Percentiles rank a stretch among this genome's conserved stretches.
These are phyloP conservation scores for Hymenoscyphus linearis DNA, from an alignment of 2,329 filamentous ascomycete species.

Conservation along the genomic window DNA sequence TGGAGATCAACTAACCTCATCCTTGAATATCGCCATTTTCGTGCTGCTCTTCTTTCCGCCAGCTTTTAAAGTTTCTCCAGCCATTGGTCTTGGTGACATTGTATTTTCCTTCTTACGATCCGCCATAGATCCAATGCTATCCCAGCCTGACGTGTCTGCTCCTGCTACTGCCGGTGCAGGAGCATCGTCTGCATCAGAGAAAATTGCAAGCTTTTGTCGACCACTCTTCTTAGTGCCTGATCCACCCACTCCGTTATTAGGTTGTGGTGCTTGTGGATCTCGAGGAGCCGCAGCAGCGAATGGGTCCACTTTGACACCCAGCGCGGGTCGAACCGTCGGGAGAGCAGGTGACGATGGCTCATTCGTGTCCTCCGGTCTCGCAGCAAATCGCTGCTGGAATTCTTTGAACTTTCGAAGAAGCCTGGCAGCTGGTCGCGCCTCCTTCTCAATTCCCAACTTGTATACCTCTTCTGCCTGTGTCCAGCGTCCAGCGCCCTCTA, in stretches of 20 bases:
- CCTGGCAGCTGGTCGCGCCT: slow-evolving; percentile 76
- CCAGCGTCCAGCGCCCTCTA: slow-evolving; percentile 81
- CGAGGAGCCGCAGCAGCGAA: slow-evolving; percentile 54
- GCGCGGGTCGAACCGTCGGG: slow-evolving; percentile 72
- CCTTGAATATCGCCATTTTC: slow-evolving; percentile 92
- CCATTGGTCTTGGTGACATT: slow-evolving; percentile 83
- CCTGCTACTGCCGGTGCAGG: slow-evolving; percentile 49
- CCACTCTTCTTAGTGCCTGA: slow-evolving; percentile 54
- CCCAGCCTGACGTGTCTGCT: slow-evolving; percentile 70
- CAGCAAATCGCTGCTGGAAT: slow-evolving; percentile 76
- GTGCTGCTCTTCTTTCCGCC: slow-evolving; percentile 74
- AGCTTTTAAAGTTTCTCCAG: slow-evolving; percentile 81
- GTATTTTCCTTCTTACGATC: slow-evolving; percentile 93
- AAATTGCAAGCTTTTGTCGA: slow-evolving; percentile 83
- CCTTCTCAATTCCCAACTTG: slow-evolving; percentile 79
- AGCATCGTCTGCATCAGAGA: slow-evolving; percentile 69
- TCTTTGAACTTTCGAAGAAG: slow-evolving; percentile 86
- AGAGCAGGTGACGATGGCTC: slow-evolving; percentile 83
- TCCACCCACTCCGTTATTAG: slow-evolving; percentile 42
- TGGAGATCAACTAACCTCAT: slow-evolving; percentile 69
- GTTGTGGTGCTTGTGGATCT: slow-evolving; percentile 62
- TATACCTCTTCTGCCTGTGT: slow-evolving; percentile 92
- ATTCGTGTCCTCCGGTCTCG: slow-evolving; percentile 52
- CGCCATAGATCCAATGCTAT: slow-evolving; percentile 79
- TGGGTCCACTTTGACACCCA: slow-evolving; percentile 81